Conservation (phyloP, 2,329 filamentous ascomycete genomes). For the Trichoderma oligosporum region DNA sequence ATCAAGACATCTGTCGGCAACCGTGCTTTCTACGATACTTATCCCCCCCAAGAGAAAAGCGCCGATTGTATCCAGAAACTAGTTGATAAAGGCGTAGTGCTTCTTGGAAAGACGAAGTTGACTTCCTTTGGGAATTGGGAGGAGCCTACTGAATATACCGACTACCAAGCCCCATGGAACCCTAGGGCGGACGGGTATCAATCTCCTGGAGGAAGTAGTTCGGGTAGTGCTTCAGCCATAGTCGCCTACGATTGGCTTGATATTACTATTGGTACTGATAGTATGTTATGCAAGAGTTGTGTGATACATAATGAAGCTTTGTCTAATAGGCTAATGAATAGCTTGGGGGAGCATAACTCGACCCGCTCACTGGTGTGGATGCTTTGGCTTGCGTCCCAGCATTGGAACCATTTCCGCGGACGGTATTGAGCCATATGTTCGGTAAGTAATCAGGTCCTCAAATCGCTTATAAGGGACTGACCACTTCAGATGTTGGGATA, state of each 20-base stretch:
- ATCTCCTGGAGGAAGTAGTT: not conserved
- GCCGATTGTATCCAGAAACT: not conserved
- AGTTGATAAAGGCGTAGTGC: not conserved
- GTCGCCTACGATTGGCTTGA: not conserved
- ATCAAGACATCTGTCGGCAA: not conserved
- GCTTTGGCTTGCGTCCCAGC: not conserved
- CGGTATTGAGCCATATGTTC: not conserved
- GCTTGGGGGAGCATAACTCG: not conserved
- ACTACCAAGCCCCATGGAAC: not conserved
- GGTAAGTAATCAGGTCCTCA: not conserved
- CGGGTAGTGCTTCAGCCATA: not conserved
- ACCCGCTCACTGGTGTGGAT: not conserved
- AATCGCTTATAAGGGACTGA: not conserved
- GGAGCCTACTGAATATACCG: not conserved
- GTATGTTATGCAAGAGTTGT: not conserved
- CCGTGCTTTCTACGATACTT: not conserved
- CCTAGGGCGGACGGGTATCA: not conserved
- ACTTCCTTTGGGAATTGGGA: not conserved
- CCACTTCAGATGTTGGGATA: not conserved
- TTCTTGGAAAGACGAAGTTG: not conserved
- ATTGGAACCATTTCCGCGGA: not conserved
- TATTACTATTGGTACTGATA: not conserved
- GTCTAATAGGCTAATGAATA: not conserved
- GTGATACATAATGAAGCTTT: no score
- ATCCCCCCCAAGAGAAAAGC: not conserved